Evolutionary conservation across 2,329 filamentous ascomycete species (phyloP).

Genomic region (Chrysosporium queenslandicum): DNA sequence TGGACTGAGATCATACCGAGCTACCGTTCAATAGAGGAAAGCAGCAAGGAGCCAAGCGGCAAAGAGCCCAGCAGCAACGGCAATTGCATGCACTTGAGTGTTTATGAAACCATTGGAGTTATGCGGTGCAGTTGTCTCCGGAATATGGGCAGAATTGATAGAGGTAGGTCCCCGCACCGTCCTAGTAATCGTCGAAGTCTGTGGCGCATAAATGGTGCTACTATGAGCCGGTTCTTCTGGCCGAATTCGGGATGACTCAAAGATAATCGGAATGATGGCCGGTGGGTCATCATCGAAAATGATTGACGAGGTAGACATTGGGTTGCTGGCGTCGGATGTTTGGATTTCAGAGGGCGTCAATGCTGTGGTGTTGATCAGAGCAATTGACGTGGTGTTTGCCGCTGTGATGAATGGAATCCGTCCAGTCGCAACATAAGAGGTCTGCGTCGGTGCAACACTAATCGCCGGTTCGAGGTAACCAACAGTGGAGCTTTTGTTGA

Average conservation of each 20-base stretch:
- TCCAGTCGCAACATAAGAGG: background rate
- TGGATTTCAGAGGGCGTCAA: background rate
- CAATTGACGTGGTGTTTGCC: background rate
- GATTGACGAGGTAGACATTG: background rate
- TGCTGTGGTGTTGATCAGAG: background rate
- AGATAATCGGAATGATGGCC: no score
- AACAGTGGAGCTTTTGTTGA: background rate
- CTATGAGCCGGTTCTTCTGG: background rate
- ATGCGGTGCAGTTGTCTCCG: slow-evolving; percentile 1
- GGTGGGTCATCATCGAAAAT: background rate
- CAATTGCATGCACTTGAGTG: background rate
- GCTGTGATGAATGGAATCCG: background rate
- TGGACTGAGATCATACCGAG: no score
- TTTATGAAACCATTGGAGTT: background rate
- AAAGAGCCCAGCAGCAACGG: slow-evolving; percentile 4
- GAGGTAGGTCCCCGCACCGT: background rate
- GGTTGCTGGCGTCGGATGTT: background rate
- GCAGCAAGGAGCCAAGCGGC: slow-evolving; percentile 2
- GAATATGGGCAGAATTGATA: background rate
- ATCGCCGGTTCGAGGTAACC: background rate
- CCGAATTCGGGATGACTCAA: no score
- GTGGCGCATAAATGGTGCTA: background rate
- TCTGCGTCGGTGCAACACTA: background rate
- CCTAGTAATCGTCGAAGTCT: background rate
- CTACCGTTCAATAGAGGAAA: slow-evolving; percentile 1